Conservation (phyloP, 306 rosid genomes). For the Mucuna pruriens region DNA sequence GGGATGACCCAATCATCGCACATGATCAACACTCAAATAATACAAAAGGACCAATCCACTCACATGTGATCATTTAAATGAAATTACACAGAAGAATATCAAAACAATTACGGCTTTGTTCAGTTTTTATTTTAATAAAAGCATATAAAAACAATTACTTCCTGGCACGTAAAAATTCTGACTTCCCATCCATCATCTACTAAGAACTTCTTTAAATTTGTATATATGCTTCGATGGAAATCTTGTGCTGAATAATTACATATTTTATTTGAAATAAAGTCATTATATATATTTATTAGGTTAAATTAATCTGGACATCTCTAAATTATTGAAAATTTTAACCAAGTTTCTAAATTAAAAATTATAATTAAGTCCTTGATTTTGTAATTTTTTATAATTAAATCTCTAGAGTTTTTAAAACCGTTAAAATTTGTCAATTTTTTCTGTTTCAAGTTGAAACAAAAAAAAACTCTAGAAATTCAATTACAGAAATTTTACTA, state of each 20-base stretch:
- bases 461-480: too few relatives aligned
- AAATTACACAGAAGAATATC: not conserved
- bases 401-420: too few relatives aligned
- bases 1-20: not conserved
- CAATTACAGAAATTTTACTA: too few relatives aligned
- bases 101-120: not conserved
- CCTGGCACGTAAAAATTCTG: not conserved
- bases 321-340: too few relatives aligned
- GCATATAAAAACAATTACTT: not conserved
- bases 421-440: too few relatives aligned
- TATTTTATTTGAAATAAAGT: not conserved
- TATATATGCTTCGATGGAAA: not conserved
- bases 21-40: not conserved
- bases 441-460: too few relatives aligned
- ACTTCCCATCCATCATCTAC: not conserved
- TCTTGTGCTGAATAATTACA: not conserved
- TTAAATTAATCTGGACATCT: too few relatives aligned
- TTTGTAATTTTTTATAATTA: too few relatives aligned
- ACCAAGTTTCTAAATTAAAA: too few relatives aligned
- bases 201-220: not conserved
- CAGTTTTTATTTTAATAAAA: not conserved
- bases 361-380: too few relatives aligned
- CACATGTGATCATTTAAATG: not conserved
- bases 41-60: not conserved
- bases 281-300: too few relatives aligned